A percentile compares a stretch with the other conserved stretches of the same genome.
phyloP scores from a whole-genome alignment of 1,284 basidiomycete genomes.

The Puccinia brachypodii region DNA sequence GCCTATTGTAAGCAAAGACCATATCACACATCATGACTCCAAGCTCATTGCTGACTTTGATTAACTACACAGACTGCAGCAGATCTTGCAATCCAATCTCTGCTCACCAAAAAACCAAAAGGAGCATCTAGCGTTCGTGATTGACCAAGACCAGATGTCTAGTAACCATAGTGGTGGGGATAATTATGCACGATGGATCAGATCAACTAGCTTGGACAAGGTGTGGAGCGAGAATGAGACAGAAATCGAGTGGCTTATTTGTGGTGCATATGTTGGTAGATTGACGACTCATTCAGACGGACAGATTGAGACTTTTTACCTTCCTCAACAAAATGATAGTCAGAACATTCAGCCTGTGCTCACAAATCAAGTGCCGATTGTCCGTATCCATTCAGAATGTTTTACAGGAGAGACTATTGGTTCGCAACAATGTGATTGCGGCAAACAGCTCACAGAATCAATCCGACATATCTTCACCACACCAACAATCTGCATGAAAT shows the following conservation, averaged over 20 bases:
- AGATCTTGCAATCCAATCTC: background rate
- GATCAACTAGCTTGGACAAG: constrained; percentile 78
- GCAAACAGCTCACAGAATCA: constrained; percentile 96
- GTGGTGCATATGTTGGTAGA: constrained; percentile 89
- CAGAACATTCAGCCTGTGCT: background rate
- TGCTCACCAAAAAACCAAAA: constrained; percentile 63
- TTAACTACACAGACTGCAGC: background rate
- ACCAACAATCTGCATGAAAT: constrained; percentile 89
- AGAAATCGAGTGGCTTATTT: constrained; percentile 84
- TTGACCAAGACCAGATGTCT: constrained; percentile 78
- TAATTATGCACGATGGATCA: constrained; percentile 62
- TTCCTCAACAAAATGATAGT: constrained; percentile 50
- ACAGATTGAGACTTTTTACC: background rate
- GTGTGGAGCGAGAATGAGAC: constrained; percentile 84
- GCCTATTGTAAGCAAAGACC: background rate
- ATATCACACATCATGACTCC: background rate
- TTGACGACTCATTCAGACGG: constrained; percentile 57
- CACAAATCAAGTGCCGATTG: constrained; percentile 66
- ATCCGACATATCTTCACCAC: constrained; percentile 76
- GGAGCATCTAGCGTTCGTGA: constrained; percentile 96
- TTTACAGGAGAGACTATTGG: constrained; percentile 98
- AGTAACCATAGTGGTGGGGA: constrained; percentile 49
- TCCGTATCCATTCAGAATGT: constrained; percentile 97
- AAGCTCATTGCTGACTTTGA: background rate
- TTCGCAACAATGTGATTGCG: constrained; percentile 98